These are phyloP conservation scores for Plasmodium knowlesi DNA, from an alignment of 169 alveolate genomes.

Conservation along the genomic window DNA sequence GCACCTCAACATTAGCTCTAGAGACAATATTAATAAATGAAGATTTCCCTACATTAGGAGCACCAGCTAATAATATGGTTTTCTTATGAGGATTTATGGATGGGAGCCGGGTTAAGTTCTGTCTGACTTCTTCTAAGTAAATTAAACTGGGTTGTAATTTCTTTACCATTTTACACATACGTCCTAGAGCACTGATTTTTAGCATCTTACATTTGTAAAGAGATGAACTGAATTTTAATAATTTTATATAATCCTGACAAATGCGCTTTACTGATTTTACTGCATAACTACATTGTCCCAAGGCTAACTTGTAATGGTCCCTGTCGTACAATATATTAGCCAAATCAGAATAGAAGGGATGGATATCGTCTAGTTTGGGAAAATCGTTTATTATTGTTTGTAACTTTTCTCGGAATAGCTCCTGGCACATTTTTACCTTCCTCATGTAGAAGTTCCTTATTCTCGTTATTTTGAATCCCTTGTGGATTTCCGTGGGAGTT, in stretches of 20 bases:
- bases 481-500: slow-evolving; percentile 99
- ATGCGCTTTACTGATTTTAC: slow-evolving; percentile 93
- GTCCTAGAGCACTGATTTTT: slow-evolving; percentile 98
- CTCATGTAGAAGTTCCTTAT: slow-evolving; percentile 99
- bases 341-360: slow-evolving; percentile 99
- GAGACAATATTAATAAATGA: slow-evolving; percentile 97
- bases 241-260: slow-evolving; percentile 97
- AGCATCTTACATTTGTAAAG: slow-evolving; percentile 97
- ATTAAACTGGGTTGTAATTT: slow-evolving; percentile 94
- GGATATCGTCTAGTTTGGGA: slow-evolving; percentile 99
- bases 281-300: slow-evolving; percentile 97
- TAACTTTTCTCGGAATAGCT: slow-evolving; percentile 94
- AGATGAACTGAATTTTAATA: slow-evolving; percentile 97
- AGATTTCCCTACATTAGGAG: slow-evolving; percentile 99
- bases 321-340: slow-evolving; percentile 98
- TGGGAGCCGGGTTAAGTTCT: slow-evolving; percentile 97
- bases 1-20: slow-evolving; percentile 98
- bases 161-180: slow-evolving; percentile 97
- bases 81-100: slow-evolving; percentile 95
- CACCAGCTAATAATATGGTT: slow-evolving; percentile 96
- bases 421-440: slow-evolving; percentile 97
- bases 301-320: slow-evolving; percentile 99
- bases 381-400: slow-evolving; percentile 93
- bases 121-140: slow-evolving; percentile 98
- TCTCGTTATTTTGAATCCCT: slow-evolving; percentile 97